phyloP scores from a whole-genome alignment of 495 filamentous ascomycete species.

The Cercophora newfieldiana region DNA sequence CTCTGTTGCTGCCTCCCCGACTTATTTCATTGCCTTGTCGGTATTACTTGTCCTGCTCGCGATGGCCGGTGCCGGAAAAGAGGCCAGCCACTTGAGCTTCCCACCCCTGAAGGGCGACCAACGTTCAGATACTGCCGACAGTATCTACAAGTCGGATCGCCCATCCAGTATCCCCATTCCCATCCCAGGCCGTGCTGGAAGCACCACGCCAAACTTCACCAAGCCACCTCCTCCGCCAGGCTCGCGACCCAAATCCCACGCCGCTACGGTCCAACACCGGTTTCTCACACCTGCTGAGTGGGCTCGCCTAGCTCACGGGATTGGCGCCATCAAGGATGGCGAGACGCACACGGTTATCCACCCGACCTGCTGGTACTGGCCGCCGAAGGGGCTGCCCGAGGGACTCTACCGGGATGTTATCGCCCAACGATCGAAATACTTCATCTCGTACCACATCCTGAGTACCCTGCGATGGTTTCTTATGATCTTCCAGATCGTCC shows the following conservation, averaged over 20 bases:
- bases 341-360: constrained; percentile 45
- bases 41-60: neutral
- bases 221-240: constrained; percentile 6
- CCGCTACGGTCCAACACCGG: constrained; percentile 28
- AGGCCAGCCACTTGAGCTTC: constrained; percentile 20
- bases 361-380: constrained; percentile 44
- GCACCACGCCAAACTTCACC: neutral
- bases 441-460: constrained; percentile 35
- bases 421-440: constrained; percentile 42
- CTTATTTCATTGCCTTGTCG: neutral
- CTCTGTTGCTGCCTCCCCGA: neutral
- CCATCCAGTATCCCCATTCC: constrained; percentile 29
- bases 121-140: constrained; percentile 22
- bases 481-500: constrained; percentile 45
- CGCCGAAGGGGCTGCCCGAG: constrained; percentile 45
- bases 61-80: constrained; percentile 23
- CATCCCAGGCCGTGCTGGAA: constrained; percentile 14
- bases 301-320: constrained; percentile 45
- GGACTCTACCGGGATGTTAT: constrained; percentile 48
- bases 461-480: constrained; percentile 40
- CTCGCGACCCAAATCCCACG: constrained; percentile 3
- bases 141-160: constrained; percentile 29
- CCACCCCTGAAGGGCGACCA: constrained; percentile 14
- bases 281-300: constrained; percentile 45
- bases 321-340: constrained; percentile 46